Conservation (phyloP, 306 rosid genomes). For the Fagus crenata region DNA sequence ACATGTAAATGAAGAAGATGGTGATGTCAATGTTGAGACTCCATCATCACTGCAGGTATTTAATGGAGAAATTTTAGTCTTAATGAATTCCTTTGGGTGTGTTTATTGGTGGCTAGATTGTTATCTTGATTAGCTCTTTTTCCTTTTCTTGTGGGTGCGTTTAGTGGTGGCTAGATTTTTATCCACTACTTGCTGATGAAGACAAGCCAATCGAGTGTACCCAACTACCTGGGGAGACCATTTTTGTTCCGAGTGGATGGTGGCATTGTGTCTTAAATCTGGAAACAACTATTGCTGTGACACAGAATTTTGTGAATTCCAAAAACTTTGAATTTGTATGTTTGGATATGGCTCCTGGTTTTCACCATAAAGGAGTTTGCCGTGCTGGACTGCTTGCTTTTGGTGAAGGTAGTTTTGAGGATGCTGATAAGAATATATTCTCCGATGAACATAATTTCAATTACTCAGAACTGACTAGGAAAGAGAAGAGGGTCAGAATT, state of each 20-base stretch:
- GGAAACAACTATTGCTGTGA: conserved; percentile 90
- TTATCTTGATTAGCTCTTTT: conserved; percentile 15
- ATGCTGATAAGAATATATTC: conserved; percentile 37
- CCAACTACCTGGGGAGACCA: conserved; percentile 95
- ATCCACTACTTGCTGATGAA: conserved; percentile 97
- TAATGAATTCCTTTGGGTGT: conserved; percentile 25
- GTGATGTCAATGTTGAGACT: conserved; percentile 80
- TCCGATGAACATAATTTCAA: conserved; percentile 31
- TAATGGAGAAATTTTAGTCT: conserved; percentile 22
- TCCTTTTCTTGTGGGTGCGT: conserved; percentile 31
- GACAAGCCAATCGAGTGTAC: conserved; percentile 98
- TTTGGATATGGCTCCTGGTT: conserved; percentile 99
- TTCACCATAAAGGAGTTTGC: conserved; percentile 93
- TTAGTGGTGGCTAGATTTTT: conserved; percentile 98
- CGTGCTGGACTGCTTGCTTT: conserved; percentile 94
- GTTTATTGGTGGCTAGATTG: conserved; percentile 97
- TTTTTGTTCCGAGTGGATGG: conserved; percentile 98
- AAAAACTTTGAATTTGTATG: conserved; percentile 91
- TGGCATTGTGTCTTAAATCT: conserved; percentile 97
- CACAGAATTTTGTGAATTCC: conserved; percentile 87
- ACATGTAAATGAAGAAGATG: conserved; percentile 91
- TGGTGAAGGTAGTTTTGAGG: conserved; percentile 58
- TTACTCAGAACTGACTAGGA: conserved; percentile 55
- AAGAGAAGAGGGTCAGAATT: conserved; percentile 67
- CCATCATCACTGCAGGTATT: conserved; percentile 92